Evolutionary conservation across 2,329 filamentous ascomycete genomes (phyloP).

Genomic region (Hypoxylon sp.): DNA sequence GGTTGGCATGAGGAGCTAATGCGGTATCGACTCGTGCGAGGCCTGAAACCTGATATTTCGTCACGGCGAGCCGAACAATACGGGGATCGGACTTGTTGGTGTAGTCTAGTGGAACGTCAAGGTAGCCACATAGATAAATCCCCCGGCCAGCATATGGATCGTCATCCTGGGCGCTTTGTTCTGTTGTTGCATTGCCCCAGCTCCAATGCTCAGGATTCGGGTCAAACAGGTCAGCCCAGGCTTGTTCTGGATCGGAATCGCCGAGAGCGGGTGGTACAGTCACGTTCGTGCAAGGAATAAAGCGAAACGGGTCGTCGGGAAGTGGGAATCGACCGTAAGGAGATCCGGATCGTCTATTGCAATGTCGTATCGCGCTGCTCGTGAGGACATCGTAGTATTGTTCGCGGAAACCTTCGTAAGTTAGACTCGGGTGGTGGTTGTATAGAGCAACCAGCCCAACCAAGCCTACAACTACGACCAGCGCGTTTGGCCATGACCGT

Average conservation of each 20-base stretch:
- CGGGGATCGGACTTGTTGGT: constrained; percentile 61
- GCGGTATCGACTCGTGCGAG: constrained; percentile 52
- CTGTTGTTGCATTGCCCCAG: constrained; percentile 57
- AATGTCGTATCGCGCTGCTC: constrained; percentile 19
- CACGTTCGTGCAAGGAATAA: constrained; percentile 63
- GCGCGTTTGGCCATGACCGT: constrained; percentile 24
- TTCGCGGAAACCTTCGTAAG: constrained; percentile 42
- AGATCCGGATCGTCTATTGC: constrained; percentile 26
- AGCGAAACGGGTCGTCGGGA: constrained; percentile 62
- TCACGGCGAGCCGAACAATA: constrained; percentile 64
- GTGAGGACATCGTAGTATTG: constrained; percentile 45
- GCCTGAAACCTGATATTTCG: constrained; percentile 65
- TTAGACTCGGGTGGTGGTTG: constrained; percentile 38
- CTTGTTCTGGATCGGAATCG: constrained; percentile 56
- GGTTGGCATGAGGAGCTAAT: constrained; percentile 3
- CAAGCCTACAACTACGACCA: constrained; percentile 29
- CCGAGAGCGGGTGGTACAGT: constrained; percentile 61
- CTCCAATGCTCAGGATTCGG: constrained; percentile 63
- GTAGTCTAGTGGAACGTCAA: constrained; percentile 66
- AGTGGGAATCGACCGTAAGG: constrained; percentile 60
- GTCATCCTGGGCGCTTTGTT: constrained; percentile 19
- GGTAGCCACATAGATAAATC: constrained; percentile 65
- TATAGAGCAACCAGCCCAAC: constrained; percentile 33
- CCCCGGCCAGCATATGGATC: constrained; percentile 59
- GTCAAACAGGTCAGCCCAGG: constrained; percentile 62